Evolutionary conservation across 805 yeast genomes (phyloP), one percentile per base, ranked within the genome.

Genomic region (Starmerella stigmatis): DNA sequence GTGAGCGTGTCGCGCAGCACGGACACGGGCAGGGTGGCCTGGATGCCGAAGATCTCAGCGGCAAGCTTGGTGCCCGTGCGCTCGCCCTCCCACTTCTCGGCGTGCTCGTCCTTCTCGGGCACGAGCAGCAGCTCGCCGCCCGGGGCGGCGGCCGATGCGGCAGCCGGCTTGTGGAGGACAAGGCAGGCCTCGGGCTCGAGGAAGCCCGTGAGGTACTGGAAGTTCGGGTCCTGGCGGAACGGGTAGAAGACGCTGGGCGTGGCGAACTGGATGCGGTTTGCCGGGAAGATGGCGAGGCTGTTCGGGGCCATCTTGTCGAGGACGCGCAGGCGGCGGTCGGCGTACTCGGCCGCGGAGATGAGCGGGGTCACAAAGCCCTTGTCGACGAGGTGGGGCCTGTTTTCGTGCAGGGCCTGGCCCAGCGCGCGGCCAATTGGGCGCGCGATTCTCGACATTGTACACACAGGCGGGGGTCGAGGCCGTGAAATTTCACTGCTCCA

Each of bases 11-110:
- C 48, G 17, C 52, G 44, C 8, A 55, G 35, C 16, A n/a, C 9
- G 2, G 31, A 4, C 17, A 25, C 70, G 20, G 51, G 45, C 31
- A 72, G 72, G 6, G 83, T 78, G 41, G 71, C 71, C 62, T 86
- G 96, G 3, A 95, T 94, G 60, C 89, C 92, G 66, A 92, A 92
- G 37, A 79, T 76, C 41, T 86, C 89, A 32, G 64, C 65, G 0
- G 81, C 95, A 13, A 94, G 95, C 39, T 79, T 75, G 3, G 79
- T 71, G 1, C 99, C 99, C 15, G 94, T 81, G 55, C 94, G 74
- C 35, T 75, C 79, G 11, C 99, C 99, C 56, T 89, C 96, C 99
- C 99, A 92, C 51, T 81, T 76, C 64, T 92, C 98, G 19, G 74
- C 75, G 40, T 69, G 70, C 5, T 76, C 73, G 59, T 88, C 82